These are phyloP conservation scores for Parathielavia appendiculata DNA, from an alignment of 495 filamentous ascomycete genomes.

Conservation along the genomic window DNA sequence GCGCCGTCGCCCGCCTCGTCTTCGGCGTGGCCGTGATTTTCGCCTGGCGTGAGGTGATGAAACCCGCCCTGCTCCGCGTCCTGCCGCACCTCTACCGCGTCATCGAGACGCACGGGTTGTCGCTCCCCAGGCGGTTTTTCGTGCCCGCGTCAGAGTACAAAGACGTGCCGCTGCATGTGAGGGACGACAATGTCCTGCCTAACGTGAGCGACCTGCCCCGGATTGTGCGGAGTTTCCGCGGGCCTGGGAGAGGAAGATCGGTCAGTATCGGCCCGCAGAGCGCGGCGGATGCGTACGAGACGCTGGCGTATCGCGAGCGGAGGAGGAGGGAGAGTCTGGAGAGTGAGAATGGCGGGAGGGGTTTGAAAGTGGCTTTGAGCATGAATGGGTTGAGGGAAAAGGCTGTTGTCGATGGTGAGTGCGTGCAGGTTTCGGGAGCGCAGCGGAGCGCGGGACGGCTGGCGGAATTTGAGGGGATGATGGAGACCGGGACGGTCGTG, in stretches of 20 bases:
- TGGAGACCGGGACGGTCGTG: constrained; percentile 53
- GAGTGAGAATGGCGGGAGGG: constrained; percentile 18
- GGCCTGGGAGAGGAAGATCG: constrained; percentile 69
- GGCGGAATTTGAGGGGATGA: constrained; percentile 64
- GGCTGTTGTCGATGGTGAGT: constrained; percentile 23
- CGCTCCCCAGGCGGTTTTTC: constrained; percentile 81
- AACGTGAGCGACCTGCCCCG: constrained; percentile 76
- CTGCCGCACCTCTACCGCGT: constrained; percentile 84
- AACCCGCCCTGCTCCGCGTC: constrained; percentile 68
- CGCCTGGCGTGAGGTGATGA: constrained; percentile 81
- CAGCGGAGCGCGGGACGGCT: constrained; percentile 36
- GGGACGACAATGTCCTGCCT: constrained; percentile 82
- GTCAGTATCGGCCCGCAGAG: constrained; percentile 93
- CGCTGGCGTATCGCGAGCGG: constrained; percentile 84
- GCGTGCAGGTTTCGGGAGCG: constrained; percentile 29
- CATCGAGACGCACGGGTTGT: constrained; percentile 71
- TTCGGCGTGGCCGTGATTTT: constrained; percentile 80
- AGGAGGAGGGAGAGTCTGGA: constrained; percentile 67
- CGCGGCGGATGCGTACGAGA: constrained; percentile 92
- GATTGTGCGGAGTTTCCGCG: constrained; percentile 70
- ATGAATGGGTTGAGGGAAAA: constrained; percentile 18
- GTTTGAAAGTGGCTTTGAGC: constrained; percentile 27
- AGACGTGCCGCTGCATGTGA: constrained; percentile 67
- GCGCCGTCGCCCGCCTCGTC: constrained; percentile 58
- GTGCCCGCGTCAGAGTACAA: constrained; percentile 86